Evolutionary conservation across 1,139 yeast genomes (phyloP), one percentile per base, ranked within the genome.

Genomic region (Saccharomyces hybrid): DNA sequence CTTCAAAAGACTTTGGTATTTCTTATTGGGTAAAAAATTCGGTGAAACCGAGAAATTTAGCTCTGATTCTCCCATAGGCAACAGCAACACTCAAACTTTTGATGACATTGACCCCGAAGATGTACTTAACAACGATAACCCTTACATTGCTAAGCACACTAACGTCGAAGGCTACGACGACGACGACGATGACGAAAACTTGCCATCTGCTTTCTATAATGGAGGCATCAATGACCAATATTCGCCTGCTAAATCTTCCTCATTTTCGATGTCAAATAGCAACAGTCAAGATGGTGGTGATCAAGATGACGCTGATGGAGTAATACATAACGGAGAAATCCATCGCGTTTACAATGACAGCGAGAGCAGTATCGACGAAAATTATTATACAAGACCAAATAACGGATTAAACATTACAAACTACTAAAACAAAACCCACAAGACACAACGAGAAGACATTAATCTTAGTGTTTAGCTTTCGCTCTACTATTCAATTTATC

Each of bases 11-110:
- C 14, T 47, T 14, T 51, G 53, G 53, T 51, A 51, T 9, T 26
- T 42, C 19, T 26, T 47, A 26, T n/a, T 51, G 11, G 53, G 53
- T 19, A 51, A 47, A 27, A 34, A 47, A 19, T n/a, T 28, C 19
- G 49, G 19, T 8, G 53, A 47, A 14, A 26, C 32, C 16, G 38
- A 47, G 11, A 51, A 34, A 42, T 51, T 42, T 16, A 51, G 48
- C 29, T 47, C 53, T 4, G 32, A 31, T 26, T 51, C 53, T 11
- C 53, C 53, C 3, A 51, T 51, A 7, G 50, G 44, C 34, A 27
- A 21, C 8, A 46, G 5, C 28, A 26, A 46, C 27, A n/a, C 19
- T 11, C 48, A 27, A 4, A 46, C 14, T 46, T 27, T 46, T 46
- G 31, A 29, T 7, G 34, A 48, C n/a, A 28, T 48, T 14, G 42